Evolutionary conservation across 345 rosid genomes (phyloP), one percentile per base, ranked within the genome.

Genomic region (Eutrema japonicum): DNA sequence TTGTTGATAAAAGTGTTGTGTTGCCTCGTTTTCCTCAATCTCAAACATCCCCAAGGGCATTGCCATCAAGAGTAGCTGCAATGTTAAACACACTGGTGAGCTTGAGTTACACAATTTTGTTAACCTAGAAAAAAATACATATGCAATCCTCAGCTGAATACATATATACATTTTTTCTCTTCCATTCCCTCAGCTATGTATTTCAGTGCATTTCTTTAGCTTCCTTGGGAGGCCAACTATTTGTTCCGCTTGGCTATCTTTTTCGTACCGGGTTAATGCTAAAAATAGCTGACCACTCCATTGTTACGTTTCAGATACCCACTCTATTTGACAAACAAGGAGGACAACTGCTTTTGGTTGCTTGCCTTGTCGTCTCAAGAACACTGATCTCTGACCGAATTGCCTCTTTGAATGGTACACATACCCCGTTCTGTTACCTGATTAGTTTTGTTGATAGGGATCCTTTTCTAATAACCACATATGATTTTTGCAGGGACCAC

Each of bases 341-440:
- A 56, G 89, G 83, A 66, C 96, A 90, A 66, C 81, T 92, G 66
- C 90, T 92, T 79, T 82, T 92, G 36, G 89, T 95, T 69, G 91
- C 96, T 81, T 80, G 86, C 65, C 92, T 95, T 74, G 98, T 95
- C 46, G 79, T 92, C 72, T 89, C 97, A 22, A 86, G 97, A 87
- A 95, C 99, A 64, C 84, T 88, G 93, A 82, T 92, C 64, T 90
- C 99, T 8, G 99, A 95, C 81, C 84, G 98, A 60, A 95, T 95
- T 73, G 99, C 99, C 74, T 88, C 97, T 55, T 82, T 95, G 72
- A 95, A 95, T 78, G 98, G 98, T 95, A 81, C 11, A 55, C 14
- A 54, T 26, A 56, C 53, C 83, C 54, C 13, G 13, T 71, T 36
- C 52, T 36, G 14, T 63, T 32, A 46, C 63, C 48, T 71, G 30